Base-by-base conservation (phyloP, 2,329 filamentous ascomycete genomes). In the Trichoderma endophyticum region DNA sequence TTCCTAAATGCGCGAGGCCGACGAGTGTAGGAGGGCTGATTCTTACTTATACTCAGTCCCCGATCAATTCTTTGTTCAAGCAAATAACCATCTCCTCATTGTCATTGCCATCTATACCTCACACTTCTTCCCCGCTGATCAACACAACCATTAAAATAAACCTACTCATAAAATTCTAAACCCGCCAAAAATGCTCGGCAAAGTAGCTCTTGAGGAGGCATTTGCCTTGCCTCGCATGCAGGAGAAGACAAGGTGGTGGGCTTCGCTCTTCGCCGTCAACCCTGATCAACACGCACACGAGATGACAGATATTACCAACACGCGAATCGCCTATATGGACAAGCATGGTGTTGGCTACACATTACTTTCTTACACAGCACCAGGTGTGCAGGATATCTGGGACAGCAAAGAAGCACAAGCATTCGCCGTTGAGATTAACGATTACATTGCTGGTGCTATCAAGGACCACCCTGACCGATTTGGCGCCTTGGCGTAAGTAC, bases 161-260 rank as follows among this genome's bases (percentile, higher is more conserved):
- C 24, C 28, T 39, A 21, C n/a, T 14, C 21, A 39, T 12, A 3
- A 36, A 11, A 11, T n/a, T 15, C 64, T n/a, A 7, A 24, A 24
- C 11, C 5, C 9, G 11, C 12, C 12, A 30, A 62, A 36, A 4
- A 90, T 90, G 87, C 80, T 85, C 14, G 89, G 89, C 73, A 91
- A 91, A 74, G 84, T 91, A 72, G 86, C 86, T 14, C 82, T 91
- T 26, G 89, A 91, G 78, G 89, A 91, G 80, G 88, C 88, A 15
- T 90, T 90, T 74, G 86, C 86, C 73, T 83, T 90, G 7, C 88
- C 89, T 59, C 84, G 88, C 39, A 84, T 90, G 73, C 82, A 85
- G 60, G 87, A 90, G 74, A 86, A 86, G 78, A 88, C 87, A 6
- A 81, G 82, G 75, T 90, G 88, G 87, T 90, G 88, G 88, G 89